Percentiles rank a stretch among this genome's conserved stretches.
Conservation (phyloP, 331 rosid genomes). For the Malus hybrid region DNA sequence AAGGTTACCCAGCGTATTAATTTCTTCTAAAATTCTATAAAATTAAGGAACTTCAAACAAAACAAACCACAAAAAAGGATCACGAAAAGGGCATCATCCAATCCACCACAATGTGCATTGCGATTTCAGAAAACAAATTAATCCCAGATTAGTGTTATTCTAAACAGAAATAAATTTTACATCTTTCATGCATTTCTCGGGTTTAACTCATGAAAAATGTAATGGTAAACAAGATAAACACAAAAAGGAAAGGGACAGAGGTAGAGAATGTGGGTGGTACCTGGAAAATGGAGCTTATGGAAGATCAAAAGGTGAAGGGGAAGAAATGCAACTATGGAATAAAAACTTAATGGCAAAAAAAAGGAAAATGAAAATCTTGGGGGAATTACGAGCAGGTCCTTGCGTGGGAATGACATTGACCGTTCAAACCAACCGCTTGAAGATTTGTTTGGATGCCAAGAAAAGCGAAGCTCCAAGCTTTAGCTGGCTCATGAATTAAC, state of each 20-base stretch:
- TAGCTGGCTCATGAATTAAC: background rate
- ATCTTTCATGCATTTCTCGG: background rate
- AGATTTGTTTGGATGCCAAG: conserved; percentile 22
- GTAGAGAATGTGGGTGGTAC: background rate
- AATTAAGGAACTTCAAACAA: background rate
- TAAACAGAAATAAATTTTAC: background rate
- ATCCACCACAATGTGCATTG: background rate
- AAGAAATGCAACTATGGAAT: background rate
- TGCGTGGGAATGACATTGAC: conserved; percentile 15
- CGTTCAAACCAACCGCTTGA: conserved; percentile 42
- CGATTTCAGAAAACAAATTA: background rate
- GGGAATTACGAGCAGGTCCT: conserved; percentile 28
- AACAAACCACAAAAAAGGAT: background rate
- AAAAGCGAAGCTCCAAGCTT: background rate
- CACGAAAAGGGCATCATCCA: background rate
- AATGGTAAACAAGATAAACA: background rate
- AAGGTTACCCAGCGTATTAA: background rate
- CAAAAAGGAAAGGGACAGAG: background rate
- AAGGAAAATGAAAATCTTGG: conserved; percentile 5
- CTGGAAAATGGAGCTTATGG: conserved; percentile 17
- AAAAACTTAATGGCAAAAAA: background rate
- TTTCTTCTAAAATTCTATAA: background rate
- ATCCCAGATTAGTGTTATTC: background rate
- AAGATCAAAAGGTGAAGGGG: conserved; percentile 4
- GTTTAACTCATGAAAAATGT: background rate